Evolutionary conservation across 805 yeast species (phyloP), one percentile per base, ranked within the genome.

Genomic region (Priceomyces castillae): DNA sequence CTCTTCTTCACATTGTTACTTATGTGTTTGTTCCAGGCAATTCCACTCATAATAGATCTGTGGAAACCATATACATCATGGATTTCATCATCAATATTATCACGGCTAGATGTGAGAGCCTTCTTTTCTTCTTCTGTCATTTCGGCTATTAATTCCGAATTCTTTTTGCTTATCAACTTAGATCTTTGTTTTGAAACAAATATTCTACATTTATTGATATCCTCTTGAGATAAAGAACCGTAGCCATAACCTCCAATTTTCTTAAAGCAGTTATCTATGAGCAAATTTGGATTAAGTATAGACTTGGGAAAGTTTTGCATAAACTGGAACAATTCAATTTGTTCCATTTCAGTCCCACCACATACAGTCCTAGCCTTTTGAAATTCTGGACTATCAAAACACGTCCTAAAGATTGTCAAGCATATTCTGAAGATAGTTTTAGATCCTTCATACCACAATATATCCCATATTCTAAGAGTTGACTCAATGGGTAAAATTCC

Each of bases 401-500:
- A 73, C 49, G 83, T 62, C 56, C 86, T 86, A 60, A 90, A 78
- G 11, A 94, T 77, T 1, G 96, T 84, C 42, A 92, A 65, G 1
- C 96, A 83, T 2, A 87, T 77, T 45, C 95, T 80, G 67, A 90
- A 94, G 14, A 94, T 70, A 9, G 94, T 79, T 56, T 87, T 87
- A 1, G 96, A 84, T 22, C 89, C 97, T 60, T 92, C 98, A 58
- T 86, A 89, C 72, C 95, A 90, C 39, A 92, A 66, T 48, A 95
- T 87, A 64, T 94, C 99, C 98, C 99, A 92, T 0, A 94, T 83
- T 43, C 98, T 69, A 35, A 94, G 68, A 7, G 89, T 84, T 0
- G 95, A 79, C 57, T 94, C 98, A 17, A 89, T 80, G 0, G 99
- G 99, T 19, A 94, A 64, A 0, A 84, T 81, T 0, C 96, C 96